phyloP scores from a whole-genome alignment of 257 asterid species.

The Jacaranda mimosifolia region DNA sequence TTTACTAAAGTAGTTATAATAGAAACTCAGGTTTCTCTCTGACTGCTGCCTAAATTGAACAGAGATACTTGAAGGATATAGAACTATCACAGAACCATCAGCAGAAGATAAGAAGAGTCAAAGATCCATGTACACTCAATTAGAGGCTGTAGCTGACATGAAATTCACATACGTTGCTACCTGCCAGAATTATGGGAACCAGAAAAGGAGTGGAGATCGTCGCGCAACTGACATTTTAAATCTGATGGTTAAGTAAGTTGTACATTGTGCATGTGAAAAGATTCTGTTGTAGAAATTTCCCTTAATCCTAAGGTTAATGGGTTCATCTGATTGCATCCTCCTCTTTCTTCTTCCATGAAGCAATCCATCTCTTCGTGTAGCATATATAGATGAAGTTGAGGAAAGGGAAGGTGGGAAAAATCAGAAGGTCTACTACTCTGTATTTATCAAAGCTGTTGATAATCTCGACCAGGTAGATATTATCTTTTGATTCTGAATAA shows the following conservation, averaged over 20 bases:
- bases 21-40: conserved; percentile 34
- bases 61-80: conserved; percentile 93
- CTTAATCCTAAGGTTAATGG: conserved; percentile 18
- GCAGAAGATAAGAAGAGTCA: conserved; percentile 89
- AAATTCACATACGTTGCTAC: conserved; percentile 97
- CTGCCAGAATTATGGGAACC: conserved; percentile 97
- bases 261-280: conserved; percentile 20
- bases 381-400: conserved; percentile 96
- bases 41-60: conserved; percentile 42
- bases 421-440: conserved; percentile 89
- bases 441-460: conserved; percentile 92
- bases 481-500: conserved; percentile 18
- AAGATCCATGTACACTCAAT: conserved; percentile 86
- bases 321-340: conserved; percentile 23
- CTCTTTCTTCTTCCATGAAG: conserved; percentile 52
- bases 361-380: conserved; percentile 97
- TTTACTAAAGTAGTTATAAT: background rate
- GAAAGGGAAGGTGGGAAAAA: conserved; percentile 86
- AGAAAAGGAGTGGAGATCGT: conserved; percentile 95
- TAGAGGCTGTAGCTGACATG: conserved; percentile 98
- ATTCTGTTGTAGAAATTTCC: background rate
- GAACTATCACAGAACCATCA: conserved; percentile 69
- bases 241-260: conserved; percentile 96
- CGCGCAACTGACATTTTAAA: conserved; percentile 97
- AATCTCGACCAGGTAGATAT: conserved; percentile 93